Percentiles rank a stretch among this genome's conserved stretches.
phyloP scores from a whole-genome alignment of 805 yeast species.

The Nakazawaea anatomiae region DNA sequence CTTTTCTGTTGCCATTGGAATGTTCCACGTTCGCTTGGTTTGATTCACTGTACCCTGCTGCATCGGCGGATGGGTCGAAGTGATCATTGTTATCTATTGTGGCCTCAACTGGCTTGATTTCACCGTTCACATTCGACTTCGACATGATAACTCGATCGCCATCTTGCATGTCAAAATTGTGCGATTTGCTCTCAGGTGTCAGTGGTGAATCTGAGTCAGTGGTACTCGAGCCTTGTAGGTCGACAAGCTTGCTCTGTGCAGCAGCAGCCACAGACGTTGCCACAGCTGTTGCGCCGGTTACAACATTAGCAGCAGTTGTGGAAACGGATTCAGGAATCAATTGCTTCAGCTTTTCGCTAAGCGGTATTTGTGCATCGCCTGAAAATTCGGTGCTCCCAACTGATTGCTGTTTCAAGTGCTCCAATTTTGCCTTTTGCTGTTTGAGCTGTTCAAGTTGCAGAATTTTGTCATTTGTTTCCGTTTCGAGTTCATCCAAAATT shows the following conservation, averaged over 20 bases:
- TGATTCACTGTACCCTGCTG: too few species aligned
- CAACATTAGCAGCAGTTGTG: neutral
- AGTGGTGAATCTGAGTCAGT: neutral
- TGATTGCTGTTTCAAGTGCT: neutral
- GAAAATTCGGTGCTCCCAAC: neutral
- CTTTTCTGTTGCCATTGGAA: neutral
- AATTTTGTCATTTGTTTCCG: neutral
- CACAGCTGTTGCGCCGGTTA: constrained; percentile 2
- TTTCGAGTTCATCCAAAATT: constrained; percentile 1
- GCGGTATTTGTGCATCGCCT: neutral
- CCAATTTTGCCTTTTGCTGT: neutral
- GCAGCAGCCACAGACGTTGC: constrained; percentile 2
- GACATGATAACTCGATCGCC: constrained; percentile 21
- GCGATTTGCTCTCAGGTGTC: neutral
- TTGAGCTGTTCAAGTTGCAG: constrained; percentile 2
- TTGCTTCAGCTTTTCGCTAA: neutral
- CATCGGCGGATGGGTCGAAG: constrained; percentile 13
- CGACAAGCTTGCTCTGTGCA: constrained; percentile 6
- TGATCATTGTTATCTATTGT: constrained; percentile 36
- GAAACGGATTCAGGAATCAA: constrained; percentile 1
- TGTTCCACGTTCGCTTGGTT: too few species aligned
- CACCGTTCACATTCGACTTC: constrained; percentile 9
- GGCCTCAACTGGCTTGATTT: constrained; percentile 12
- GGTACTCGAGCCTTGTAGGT: neutral
- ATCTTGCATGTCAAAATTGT: constrained; percentile 6